Conservation (phyloP, 139 green algal species). For the Penium margaritaceum region DNA sequence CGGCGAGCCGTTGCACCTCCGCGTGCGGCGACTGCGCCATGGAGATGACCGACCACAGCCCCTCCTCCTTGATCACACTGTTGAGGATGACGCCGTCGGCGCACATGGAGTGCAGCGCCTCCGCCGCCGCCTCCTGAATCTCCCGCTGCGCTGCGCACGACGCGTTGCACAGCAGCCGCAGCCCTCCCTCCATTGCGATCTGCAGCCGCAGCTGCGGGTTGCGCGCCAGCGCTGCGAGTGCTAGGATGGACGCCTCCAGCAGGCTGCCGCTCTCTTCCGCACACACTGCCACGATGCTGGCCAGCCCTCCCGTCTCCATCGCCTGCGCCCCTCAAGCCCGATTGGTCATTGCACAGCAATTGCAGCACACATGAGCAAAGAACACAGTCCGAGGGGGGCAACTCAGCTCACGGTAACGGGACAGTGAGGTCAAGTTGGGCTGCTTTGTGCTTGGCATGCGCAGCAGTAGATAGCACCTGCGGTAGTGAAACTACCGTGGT, state of each 20-base stretch:
- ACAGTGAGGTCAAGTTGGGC: no score
- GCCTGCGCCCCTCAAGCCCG: no score
- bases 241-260: conserved; percentile 32
- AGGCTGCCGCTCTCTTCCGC: conserved; percentile 19
- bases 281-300: conserved; percentile 19
- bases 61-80: conserved; percentile 32
- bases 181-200: conserved; percentile 18
- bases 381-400: no score
- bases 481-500: no score
- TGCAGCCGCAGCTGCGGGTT: conserved; percentile 41
- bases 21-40: conserved; percentile 41
- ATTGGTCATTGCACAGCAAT: no score
- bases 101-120: conserved; percentile 48
- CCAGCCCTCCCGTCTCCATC: conserved; percentile 20
- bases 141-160: conserved; percentile 22
- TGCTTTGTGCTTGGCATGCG: no score
- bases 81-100: conserved; percentile 41
- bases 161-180: conserved; percentile 41
- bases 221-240: conserved; percentile 42
- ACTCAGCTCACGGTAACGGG: no score
- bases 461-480: no score
- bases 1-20: conserved; percentile 50
- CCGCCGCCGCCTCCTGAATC: conserved; percentile 41
- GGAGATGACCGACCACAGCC: conserved; percentile 41
- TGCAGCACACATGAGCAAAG: no score